Conservation (phyloP, 2,329 filamentous ascomycete genomes). For the Monilinia aucupariae region DNA sequence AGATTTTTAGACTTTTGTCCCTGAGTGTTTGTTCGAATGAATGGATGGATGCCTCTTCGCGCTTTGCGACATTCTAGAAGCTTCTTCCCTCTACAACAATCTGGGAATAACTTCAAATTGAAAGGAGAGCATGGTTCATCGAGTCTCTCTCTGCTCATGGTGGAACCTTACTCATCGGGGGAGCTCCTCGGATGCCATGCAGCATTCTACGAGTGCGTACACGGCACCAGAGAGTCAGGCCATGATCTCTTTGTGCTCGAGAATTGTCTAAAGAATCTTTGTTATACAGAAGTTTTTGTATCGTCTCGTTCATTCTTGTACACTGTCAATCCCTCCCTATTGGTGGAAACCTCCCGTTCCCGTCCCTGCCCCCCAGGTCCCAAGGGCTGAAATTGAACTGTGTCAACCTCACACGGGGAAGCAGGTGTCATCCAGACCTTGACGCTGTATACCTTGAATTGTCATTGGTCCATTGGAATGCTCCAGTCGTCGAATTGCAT, state of each 20-base stretch:
- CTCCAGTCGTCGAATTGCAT: not conserved
- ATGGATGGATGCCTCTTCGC: too few species aligned
- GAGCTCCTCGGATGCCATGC: not conserved
- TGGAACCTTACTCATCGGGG: not conserved
- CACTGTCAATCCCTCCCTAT: not conserved
- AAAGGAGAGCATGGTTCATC: too few species aligned
- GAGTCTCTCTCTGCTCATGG: too few species aligned
- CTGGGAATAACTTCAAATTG: not conserved
- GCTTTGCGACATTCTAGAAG: too few species aligned
- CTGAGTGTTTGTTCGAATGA: too few species aligned
- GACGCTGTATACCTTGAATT: not conserved
- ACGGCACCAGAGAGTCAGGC: too few species aligned
- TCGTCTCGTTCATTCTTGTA: not conserved
- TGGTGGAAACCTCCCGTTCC: not conserved
- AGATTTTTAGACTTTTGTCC: too few species aligned
- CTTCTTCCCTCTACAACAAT: too few species aligned
- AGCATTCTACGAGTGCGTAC: not conserved
- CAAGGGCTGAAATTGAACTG: too few species aligned
- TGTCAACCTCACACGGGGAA: not conserved
- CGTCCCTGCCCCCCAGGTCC: too few species aligned
- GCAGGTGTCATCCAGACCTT: not conserved
- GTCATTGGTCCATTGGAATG: not conserved
- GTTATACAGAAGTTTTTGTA: not conserved
- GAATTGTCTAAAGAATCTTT: not conserved
- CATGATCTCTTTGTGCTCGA: not conserved